Evolutionary conservation across 164 flowering plant species (phyloP).

Genomic region (Annona squamosa): DNA sequence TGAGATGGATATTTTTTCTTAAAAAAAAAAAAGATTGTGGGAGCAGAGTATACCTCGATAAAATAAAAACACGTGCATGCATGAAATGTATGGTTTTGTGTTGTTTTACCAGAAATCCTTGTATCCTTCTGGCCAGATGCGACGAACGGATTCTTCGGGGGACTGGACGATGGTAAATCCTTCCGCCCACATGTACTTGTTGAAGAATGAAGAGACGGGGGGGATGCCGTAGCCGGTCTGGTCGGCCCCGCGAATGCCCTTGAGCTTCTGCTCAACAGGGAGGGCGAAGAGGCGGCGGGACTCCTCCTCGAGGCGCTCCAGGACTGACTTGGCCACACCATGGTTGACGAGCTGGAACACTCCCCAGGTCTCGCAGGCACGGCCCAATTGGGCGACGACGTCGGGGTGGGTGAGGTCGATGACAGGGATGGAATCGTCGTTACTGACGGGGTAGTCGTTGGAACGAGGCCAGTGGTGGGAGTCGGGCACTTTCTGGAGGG

Average conservation of each 20-base stretch:
- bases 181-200: slow-evolving; percentile 80
- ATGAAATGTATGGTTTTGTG: too few species aligned
- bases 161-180: slow-evolving; percentile 83
- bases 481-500: slow-evolving; percentile 58
- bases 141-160: slow-evolving; percentile 56
- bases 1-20: too few species aligned
- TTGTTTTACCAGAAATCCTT: slow-evolving; percentile 52
- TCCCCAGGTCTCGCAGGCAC: slow-evolving; percentile 84
- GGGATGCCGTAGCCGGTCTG: slow-evolving; percentile 75
- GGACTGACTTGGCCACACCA: slow-evolving; percentile 37
- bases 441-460: slow-evolving; percentile 10
- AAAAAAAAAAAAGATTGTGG: too few species aligned
- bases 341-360: slow-evolving; percentile 71
- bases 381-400: slow-evolving; percentile 30
- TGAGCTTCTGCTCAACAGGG: slow-evolving; percentile 61
- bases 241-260: slow-evolving; percentile 53
- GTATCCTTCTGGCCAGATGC: slow-evolving; percentile 69
- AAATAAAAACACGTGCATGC: not conserved
- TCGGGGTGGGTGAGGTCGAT: slow-evolving; percentile 50
- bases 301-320: slow-evolving; percentile 36
- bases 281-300: slow-evolving; percentile 49
- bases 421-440: slow-evolving; percentile 30
- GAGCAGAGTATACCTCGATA: too few species aligned
- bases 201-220: slow-evolving; percentile 60
- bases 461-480: slow-evolving; percentile 49